These are phyloP conservation scores for Hevea brasiliensis DNA, from an alignment of 345 rosid species.

Conservation along the genomic window DNA sequence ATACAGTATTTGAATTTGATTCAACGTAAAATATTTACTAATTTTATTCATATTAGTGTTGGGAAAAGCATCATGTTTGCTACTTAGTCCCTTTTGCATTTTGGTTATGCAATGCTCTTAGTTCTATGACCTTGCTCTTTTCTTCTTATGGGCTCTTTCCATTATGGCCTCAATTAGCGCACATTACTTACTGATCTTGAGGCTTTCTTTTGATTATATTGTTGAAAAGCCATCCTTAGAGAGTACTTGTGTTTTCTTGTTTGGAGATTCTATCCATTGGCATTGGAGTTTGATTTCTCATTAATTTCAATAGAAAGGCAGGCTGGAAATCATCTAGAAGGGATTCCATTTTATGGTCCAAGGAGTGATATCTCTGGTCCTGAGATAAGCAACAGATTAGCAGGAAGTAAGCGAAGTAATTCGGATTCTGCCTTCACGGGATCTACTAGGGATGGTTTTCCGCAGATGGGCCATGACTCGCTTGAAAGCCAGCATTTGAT, in stretches of 20 bases:
- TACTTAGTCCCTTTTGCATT: slow-evolving; percentile 1
- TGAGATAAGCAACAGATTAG: slow-evolving; percentile 60
- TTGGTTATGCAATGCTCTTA: not conserved
- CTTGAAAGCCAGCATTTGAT: slow-evolving; percentile 72
- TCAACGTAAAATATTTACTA: no score
- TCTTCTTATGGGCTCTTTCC: not conserved
- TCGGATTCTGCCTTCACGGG: slow-evolving; percentile 64
- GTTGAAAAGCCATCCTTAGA: not conserved
- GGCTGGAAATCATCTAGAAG: slow-evolving; percentile 69
- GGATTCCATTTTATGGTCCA: slow-evolving; percentile 74
- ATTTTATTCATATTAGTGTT: no score
- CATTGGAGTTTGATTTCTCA: slow-evolving; percentile 34
- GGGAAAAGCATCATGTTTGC: not conserved
- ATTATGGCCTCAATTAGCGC: not conserved
- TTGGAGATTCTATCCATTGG: slow-evolving; percentile 10
- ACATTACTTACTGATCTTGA: slow-evolving; percentile 10
- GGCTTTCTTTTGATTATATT: slow-evolving; percentile 11
- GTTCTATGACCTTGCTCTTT: not conserved
- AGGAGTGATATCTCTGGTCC: slow-evolving; percentile 67
- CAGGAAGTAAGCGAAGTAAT: slow-evolving; percentile 74
- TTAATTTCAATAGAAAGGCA: slow-evolving; percentile 53
- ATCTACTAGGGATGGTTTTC: slow-evolving; percentile 38
- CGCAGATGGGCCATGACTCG: slow-evolving; percentile 50
- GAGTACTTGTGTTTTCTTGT: no score
- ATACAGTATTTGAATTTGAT: slow-evolving; percentile 13